Evolutionary conservation across 257 asterid genomes (phyloP), one percentile per base, ranked within the genome.

Genomic region (Nicotiana benthamiana): DNA sequence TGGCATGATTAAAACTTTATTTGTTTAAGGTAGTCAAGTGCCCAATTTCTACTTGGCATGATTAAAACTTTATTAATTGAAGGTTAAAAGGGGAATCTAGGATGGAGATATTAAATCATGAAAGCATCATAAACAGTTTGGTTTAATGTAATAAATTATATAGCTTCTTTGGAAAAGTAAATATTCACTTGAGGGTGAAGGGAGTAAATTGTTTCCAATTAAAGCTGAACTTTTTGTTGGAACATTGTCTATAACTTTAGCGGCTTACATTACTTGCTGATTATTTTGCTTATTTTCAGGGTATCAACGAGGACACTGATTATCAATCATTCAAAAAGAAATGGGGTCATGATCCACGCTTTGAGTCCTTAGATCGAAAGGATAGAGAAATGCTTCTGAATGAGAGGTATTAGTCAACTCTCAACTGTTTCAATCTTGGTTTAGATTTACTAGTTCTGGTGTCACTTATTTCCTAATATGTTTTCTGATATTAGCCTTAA

Each of bases 311-410:
- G 68, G 89, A 89, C 84, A 91, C 95, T 52, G 92, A 94, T 87
- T 94, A 92, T 86, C 93, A 91, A 84, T 80, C 94, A 80, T 92
- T 94, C 85, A 94, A 90, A 90, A 90, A 82, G 89, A 91, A 83
- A 90, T 96, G 98, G 98, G 97, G 97, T 40, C 88, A 90, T 64
- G 98, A 96, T 88, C 93, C 88, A 24, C 91, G 99, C 66, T 96
- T 94, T 86, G 88, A 82, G 86, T 91, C 93, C 83, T 86, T 96
- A 87, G 97, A 94, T 80, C 86, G 97, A 84, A 96, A 92, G 88
- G 99, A 94, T 67, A 90, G 92, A 86, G 98, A 92, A 81, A 51
- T 75, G 79, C 87, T 96, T 86, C 85, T 96, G 89, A 96, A 94
- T 84, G 99, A 96, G 84, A 94, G 99, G 99, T 96, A 92, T 79